Evolutionary conservation across 768 basidiomycete species (phyloP), one percentile per base, ranked within the genome.

Genomic region (Russula lepida): DNA sequence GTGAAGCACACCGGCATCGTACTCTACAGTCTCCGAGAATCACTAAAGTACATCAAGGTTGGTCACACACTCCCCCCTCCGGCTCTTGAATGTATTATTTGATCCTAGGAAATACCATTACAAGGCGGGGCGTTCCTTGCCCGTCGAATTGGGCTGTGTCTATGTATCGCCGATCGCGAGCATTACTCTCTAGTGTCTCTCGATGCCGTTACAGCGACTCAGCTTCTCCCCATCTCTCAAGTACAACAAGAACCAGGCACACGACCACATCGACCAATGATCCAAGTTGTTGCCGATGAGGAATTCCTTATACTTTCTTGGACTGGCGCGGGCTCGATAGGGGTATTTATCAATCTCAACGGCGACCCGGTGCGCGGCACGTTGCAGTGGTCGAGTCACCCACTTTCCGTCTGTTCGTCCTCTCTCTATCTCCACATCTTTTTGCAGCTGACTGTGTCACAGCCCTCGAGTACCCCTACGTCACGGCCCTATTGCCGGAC

Each of bases 301-400:
- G 94, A 97, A 71, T 97, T 94, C 66, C 79, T 98, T 46, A 78
- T 97, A 23, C 77, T 92, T 17, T 89, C 89, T 2, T 94, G 88
- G 82, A 93, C 86, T 1, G 95, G 91, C 15, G 74, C 78, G 4
- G 84, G 81, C 55, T 89, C 90, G 0, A 76, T 98, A 43, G 95
- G 95, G 0, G 75, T 98, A 11, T 98, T 98, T 67, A 78, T 98
- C 65, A 91, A 82, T 15, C 82, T 84, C 0, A 81, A 83, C 2
- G 94, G 92, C 0, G 93, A 95, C 71, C 92, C 95, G 5, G 86
- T 92, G 8, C 80, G 94, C 49, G 93, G 93, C 2, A 95, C 94
- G 2, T 74, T 97, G 47, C 82, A 92, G 69, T 97, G 92, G 91
- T 79, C 84, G 3, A 81, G 76, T 53, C 85, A 95, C 75, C 91